Base-by-base conservation (phyloP, 495 filamentous ascomycete species). In the Hyaloscypha bicolor region DNA sequence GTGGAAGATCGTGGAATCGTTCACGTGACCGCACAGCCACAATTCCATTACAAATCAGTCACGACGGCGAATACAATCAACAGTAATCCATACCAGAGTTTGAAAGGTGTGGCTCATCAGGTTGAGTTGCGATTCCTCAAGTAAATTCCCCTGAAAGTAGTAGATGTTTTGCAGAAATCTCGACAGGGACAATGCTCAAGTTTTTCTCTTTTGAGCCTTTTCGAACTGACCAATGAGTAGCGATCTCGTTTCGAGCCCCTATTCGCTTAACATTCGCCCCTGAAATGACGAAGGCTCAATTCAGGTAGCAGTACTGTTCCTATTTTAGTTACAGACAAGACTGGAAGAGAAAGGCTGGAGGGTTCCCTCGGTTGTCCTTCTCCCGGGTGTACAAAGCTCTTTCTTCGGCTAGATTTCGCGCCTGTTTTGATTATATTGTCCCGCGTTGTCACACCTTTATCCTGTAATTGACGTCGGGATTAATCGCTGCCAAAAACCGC, bases 41-140 rank as follows among this genome's bases (percentile, higher is more conserved):
- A 32, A 31, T 51, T 39, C 45, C 45, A 68, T 68, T 68, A 63
- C 52, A 30, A 68, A 68, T 63, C 58, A 48, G 42, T 12, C 42
- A 48, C 42, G 42, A 14, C 16, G 42, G 42, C 16, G 2, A 48
- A 4, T 11, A 19, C 11, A 48, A 19, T 19, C 42, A 48, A 48
- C 42, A 19, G 16, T 6, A 14, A 48, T 48, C 16, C 42, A 48
- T 12, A 19, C 8, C 16, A 14, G 11, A 48, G 16, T 19, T 4
- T 1, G 16, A 12, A 48, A 48, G 16, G 42, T 48, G 16, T 48
- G 42, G 16, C 16, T 48, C 9, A 12, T 48, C 11, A 48, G 6
- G 4, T 16, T 19, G 16, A 48, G 42, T 19, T 48, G 16, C 16
- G 6, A 12, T 11, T 25, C 4, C 42, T 48, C 42, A 48, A 14